Evolutionary conservation across 2,329 filamentous ascomycete species (phyloP).

Genomic region (Colletotrichum incanum): DNA sequence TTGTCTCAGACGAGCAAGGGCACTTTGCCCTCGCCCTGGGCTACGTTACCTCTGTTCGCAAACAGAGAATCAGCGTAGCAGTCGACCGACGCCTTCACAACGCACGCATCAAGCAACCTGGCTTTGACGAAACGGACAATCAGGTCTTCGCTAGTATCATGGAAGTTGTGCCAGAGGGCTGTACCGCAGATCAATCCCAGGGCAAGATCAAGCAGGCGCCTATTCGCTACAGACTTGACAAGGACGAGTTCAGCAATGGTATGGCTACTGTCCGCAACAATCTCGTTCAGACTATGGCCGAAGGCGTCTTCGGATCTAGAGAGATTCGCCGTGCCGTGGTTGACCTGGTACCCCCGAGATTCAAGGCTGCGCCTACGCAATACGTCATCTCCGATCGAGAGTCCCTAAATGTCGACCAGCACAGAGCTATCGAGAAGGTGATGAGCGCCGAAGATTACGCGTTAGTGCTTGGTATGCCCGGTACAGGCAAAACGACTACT

Average conservation of each 20-base stretch:
- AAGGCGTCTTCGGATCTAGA: slow-evolving; percentile 78
- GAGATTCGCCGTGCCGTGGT: slow-evolving; percentile 86
- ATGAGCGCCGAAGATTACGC: slow-evolving; percentile 97
- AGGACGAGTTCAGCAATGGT: slow-evolving; percentile 98
- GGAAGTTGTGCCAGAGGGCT: slow-evolving; percentile 79
- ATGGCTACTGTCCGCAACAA: slow-evolving; percentile 97
- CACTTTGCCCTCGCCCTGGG: slow-evolving; percentile 96
- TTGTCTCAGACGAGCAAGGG: slow-evolving; percentile 95
- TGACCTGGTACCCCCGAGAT: slow-evolving; percentile 80
- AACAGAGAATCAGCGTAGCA: slow-evolving; percentile 84
- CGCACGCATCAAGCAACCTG: slow-evolving; percentile 80
- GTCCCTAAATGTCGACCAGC: slow-evolving; percentile 89
- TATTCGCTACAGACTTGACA: slow-evolving; percentile 88
- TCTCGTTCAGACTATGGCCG: slow-evolving; percentile 91
- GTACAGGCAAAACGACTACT: slow-evolving; percentile 97
- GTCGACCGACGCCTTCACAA: slow-evolving; percentile 94
- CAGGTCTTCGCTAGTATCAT: slow-evolving; percentile 94
- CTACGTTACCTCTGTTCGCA: slow-evolving; percentile 85
- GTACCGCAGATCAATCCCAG: slow-evolving; percentile 65
- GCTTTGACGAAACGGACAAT: slow-evolving; percentile 83
- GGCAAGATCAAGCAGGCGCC: slow-evolving; percentile 68
- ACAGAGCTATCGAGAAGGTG: slow-evolving; percentile 89
- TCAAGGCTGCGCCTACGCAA: slow-evolving; percentile 77
- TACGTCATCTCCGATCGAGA: slow-evolving; percentile 75
- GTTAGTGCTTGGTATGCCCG: slow-evolving; percentile 97